Percentiles rank a stretch among this genome's conserved stretches.
Evolutionary conservation across 2,329 filamentous ascomycete species (phyloP).

Genomic region (Dothideomycetes sp.): DNA sequence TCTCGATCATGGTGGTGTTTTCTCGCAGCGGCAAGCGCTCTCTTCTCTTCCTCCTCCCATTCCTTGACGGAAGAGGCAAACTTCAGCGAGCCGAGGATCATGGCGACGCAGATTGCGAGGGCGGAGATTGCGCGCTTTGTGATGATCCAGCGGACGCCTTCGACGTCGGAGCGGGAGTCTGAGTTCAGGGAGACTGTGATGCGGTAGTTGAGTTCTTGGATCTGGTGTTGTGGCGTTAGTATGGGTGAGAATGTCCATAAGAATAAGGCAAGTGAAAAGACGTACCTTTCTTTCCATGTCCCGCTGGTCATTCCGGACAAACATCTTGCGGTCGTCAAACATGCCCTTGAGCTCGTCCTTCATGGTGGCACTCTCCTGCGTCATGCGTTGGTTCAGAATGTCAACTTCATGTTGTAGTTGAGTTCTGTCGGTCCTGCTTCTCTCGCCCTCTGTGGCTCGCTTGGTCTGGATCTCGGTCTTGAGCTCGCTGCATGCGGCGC

Average conservation of each 20-base stretch:
- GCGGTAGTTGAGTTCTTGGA: constrained; percentile 92
- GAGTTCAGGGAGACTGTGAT: constrained; percentile 85
- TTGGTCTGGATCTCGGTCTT: constrained; percentile 75
- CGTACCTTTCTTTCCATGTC: constrained; percentile 64
- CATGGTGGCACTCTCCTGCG: constrained; percentile 68
- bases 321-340: constrained; percentile 94
- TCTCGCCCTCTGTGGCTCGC: constrained; percentile 65
- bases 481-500: constrained; percentile 85
- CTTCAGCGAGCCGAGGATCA: constrained; percentile 31
- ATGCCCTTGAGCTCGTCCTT: constrained; percentile 90
- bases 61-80: constrained; percentile 29
- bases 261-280: not conserved
- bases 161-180: constrained; percentile 84
- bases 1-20: not conserved
- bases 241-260: not conserved
- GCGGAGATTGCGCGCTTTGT: constrained; percentile 54
- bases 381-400: constrained; percentile 72
- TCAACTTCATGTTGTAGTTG: constrained; percentile 92
- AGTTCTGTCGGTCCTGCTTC: constrained; percentile 70
- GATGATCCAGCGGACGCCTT: constrained; percentile 78
- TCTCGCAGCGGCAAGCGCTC: constrained; percentile 11
- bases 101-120: constrained; percentile 37
- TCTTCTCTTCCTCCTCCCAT: constrained; percentile 27
- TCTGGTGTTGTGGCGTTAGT: constrained; percentile 32
- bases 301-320: constrained; percentile 77